Base-by-base conservation (phyloP, 345 rosid species). In the Rhodamnia rubescens region DNA sequence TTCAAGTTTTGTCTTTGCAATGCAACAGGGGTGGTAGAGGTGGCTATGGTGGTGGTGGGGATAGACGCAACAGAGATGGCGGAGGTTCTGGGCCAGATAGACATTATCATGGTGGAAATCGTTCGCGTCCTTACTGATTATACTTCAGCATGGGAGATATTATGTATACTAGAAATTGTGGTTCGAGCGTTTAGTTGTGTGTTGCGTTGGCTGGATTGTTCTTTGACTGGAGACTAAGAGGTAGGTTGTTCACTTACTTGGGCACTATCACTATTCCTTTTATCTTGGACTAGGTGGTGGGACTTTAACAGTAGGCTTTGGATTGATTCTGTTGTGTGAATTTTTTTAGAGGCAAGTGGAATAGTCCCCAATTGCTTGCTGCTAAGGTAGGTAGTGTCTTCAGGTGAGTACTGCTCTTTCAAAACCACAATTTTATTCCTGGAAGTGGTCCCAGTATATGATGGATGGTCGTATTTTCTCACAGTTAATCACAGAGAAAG, bases 31-130 rank as follows among this genome's bases (percentile, higher is more conserved):
- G 98, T 44, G 94, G 93, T 47, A 92, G 98, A 88, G 95, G 95
- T 85, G 98, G 98, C 87, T 93, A 93, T 75, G 95, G 96, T 51
- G 94, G 94, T 84, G 96, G 98, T 85, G 98, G 98, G 87, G 99
- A 93, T 85, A 92, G 99, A 85, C 95, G 96, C 88, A 94, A 92
- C 85, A 88, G 95, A 83, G 96, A 94, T 84, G 92, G 88, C 24
- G 94, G 94, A 81, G 95, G 94, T 84, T 92, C 98, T 83, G 97
- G 99, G 64, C 98, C 99, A 64, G 97, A 98, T 86, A 94, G 99
- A 89, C 93, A 93, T 88, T 85, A 92, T 83, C 91, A 90, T 88
- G 97, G 99, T 83, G 99, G 99, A 87, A 98, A 95, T 86, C 97
- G 99, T 26, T 92, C 98, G 1, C 97, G 98, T 42, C 99, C 99